Evolutionary conservation across 176 grass and related monocot species (phyloP), one percentile per base, ranked within the genome.

Genomic region (Avena eriantha): DNA sequence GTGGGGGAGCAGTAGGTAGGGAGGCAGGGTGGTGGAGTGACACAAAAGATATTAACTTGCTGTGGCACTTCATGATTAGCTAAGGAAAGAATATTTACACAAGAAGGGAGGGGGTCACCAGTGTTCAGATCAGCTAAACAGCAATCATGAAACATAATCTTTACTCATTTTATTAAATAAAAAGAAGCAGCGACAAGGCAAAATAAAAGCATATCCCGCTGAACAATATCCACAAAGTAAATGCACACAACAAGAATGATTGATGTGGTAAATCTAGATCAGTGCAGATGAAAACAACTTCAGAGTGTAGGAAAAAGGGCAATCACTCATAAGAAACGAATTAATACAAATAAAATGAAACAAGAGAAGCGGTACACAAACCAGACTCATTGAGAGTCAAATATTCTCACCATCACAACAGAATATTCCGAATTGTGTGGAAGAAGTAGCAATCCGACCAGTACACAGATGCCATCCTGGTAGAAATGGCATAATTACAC

Each of bases 381-480:
- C 67, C 48, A 74, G 29, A 73, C 15, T 21, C 58, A 53, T 22
- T 12, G 76, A 35, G 33, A 63, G 71, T 78, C 71, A 85, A 84
- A 85, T 57, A 85, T 53, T 26, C 70, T 23, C 47, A 10, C 69
- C 69, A 50, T 70, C 69, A 8, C 45, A 72, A 56, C 77, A 79
- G 77, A 87, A 90, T 90, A 88, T 88, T 69, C 92, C 10, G 4
- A 61, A 60, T 76, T 33, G 63, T 0, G 59, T 29, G 78, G 81
- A 79, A 66, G 64, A 63, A 33, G 22, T 41, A 64, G 46, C 57
- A 80, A 83, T 46, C 54, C 46, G 36, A 51, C 10, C 79, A 88
- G 41, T 57, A 41, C 6, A 19, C 26, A 75, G 47, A 78, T 78
- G 77, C 18, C 51, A 86, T 47, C 41, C 41, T 31, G 49, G 61